Base-by-base conservation (phyloP, 2,329 filamentous ascomycete species). In the Coniochaeta hoffmannii region DNA sequence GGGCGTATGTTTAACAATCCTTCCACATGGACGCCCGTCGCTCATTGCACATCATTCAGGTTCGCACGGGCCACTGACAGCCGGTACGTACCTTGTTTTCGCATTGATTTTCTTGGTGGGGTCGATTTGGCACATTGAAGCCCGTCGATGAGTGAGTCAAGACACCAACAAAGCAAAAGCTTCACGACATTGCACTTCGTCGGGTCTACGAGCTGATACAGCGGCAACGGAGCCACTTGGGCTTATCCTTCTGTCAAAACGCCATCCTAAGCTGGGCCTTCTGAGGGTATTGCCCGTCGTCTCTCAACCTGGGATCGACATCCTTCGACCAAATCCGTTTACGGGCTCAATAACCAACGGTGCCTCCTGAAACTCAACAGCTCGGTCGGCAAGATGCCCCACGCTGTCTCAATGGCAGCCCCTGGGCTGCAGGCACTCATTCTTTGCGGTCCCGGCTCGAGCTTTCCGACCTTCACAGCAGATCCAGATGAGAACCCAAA, bases 341-440 rank as follows among this genome's bases (percentile, higher is more conserved):
- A 46, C 22, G 15, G 26, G 22, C 24, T 28, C 50, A 26, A 4
- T n/a, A 17, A 24, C 22, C 9, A 52, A 52, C 22, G 5, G 50
- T 17, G 22, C 28, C 22, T 36, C 19, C 26, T 26, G 46, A 53
- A 10, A 34, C 36, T n/a, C 34, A 38, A 30, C 41, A 52, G 4
- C 44, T 38, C 52, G 54, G 11, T 58, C 63, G 66, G 60, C 24
- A 38, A 53, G 53, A 91, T 92, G 88, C 88, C 88, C 65, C 88
- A 91, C 76, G 87, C 87, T 58, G 81, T 83, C 53, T 79, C 85
- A 26, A 85, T 88, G 75, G 86, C 88, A 64, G 79, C 86, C 56
- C 83, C 87, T 56, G 88, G 88, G 73, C 85, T 94, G 62, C 89
- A 93, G 76, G 89, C 89, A 64, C 74, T 94, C 61, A 90, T 94